Percentiles rank a stretch among this genome's conserved stretches.
Evolutionary conservation across 2,329 filamentous ascomycete genomes (phyloP).

Genomic region (Colletotrichum endophyticum): DNA sequence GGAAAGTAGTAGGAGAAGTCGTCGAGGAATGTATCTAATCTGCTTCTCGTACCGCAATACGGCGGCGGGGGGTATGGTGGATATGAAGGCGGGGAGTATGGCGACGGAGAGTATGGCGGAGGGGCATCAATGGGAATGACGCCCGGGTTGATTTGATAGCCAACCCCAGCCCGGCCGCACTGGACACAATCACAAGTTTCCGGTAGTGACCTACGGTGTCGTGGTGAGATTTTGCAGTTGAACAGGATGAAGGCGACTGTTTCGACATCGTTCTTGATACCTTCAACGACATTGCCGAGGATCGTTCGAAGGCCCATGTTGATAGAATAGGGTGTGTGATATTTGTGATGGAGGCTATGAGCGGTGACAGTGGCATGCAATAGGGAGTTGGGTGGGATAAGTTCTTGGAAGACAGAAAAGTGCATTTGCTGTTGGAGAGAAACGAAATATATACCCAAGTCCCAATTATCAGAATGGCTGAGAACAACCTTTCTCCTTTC

Average conservation of each 20-base stretch:
- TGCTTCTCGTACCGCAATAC: fast-evolving
- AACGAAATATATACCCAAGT: neutral
- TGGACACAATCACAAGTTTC: fast-evolving
- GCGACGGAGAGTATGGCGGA: neutral
- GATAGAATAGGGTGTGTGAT: neutral
- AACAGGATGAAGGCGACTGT: fast-evolving
- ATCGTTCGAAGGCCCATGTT: neutral
- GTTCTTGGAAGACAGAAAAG: neutral
- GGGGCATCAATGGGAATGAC: neutral
- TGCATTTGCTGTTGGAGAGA: neutral
- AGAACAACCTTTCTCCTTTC: neutral
- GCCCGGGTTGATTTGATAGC: fast-evolving
- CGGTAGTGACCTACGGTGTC: neutral
- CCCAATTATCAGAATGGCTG: neutral
- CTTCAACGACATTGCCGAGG: neutral
- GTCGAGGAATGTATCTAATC: neutral
- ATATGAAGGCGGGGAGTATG: neutral
- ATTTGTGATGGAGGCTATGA: neutral
- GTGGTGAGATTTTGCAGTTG: neutral
- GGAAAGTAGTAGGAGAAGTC: neutral
- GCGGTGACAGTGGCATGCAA: neutral
- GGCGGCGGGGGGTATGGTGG: neutral
- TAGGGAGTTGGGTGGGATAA: neutral
- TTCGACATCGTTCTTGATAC: neutral
- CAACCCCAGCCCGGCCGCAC: neutral